Evolutionary conservation across 805 yeast species (phyloP).

Genomic region (Cyberlindnera galapagoensis): DNA sequence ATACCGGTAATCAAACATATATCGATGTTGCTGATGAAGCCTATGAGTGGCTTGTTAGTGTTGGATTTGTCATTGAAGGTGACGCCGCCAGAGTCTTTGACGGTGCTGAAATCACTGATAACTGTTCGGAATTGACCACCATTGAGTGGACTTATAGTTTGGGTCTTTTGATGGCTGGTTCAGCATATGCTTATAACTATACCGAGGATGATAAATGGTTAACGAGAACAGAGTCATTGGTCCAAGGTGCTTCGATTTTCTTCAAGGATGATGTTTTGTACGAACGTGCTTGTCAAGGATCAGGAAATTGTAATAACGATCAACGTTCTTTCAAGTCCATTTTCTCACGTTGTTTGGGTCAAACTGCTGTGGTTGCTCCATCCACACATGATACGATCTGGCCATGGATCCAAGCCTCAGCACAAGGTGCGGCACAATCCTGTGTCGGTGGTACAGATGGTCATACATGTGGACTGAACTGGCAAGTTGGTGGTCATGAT

Average conservation of each 20-base stretch:
- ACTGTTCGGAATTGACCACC: slow-evolving; percentile 43
- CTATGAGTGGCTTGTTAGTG: slow-evolving; percentile 53
- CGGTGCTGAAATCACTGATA: slow-evolving; percentile 47
- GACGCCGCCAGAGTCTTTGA: slow-evolving; percentile 39
- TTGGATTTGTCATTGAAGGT: slow-evolving; percentile 34
- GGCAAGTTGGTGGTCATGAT: slow-evolving; percentile 58
- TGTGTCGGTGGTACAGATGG: slow-evolving; percentile 73
- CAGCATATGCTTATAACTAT: slow-evolving; percentile 60
- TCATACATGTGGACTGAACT: slow-evolving; percentile 68
- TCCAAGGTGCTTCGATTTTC: slow-evolving; percentile 39
- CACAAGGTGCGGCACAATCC: slow-evolving; percentile 61
- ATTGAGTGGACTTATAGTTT: slow-evolving; percentile 66
- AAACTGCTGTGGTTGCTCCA: slow-evolving; percentile 51
- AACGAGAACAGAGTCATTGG: slow-evolving; percentile 36
- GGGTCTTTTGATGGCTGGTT: slow-evolving; percentile 60
- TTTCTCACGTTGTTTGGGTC: slow-evolving; percentile 55
- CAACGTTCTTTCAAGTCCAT: slow-evolving; percentile 73
- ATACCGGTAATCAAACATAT: slow-evolving; percentile 49
- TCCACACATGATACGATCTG: slow-evolving; percentile 35
- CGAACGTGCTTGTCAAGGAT: slow-evolving; percentile 54
- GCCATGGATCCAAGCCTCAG: slow-evolving; percentile 41
- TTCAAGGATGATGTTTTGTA: slow-evolving; percentile 47
- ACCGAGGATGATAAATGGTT: slow-evolving; percentile 50
- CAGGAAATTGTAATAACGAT: slow-evolving; percentile 56
- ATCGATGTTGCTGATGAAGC: slow-evolving; percentile 47